Percentiles rank a stretch among this genome's conserved stretches.
Conservation (phyloP, 805 yeast genomes). For the Danielia reshetovae region DNA sequence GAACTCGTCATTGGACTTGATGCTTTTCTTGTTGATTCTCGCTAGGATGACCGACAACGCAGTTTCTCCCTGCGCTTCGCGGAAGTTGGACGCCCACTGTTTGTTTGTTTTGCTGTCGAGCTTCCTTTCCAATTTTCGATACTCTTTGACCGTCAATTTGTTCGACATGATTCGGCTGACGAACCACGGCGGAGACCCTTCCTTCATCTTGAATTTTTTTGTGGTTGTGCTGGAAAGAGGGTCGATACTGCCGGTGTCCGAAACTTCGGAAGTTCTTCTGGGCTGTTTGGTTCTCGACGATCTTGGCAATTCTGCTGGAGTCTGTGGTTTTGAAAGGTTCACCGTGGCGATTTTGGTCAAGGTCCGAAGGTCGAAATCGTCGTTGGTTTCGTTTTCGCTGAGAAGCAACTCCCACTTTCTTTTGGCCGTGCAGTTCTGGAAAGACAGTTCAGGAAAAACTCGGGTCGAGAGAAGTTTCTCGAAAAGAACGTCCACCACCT, state of each 20-base stretch:
- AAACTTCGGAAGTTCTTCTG: neutral
- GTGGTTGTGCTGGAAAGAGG: slow-evolving; percentile 7
- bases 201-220: slow-evolving; percentile 27
- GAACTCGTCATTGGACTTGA: slow-evolving; percentile 42
- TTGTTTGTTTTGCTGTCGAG: slow-evolving; percentile 21
- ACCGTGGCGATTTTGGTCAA: slow-evolving; percentile 9
- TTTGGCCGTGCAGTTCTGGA: slow-evolving; percentile 29
- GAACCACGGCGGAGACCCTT: slow-evolving; percentile 40
- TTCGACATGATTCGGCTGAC: slow-evolving; percentile 35
- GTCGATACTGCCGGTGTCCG: slow-evolving; percentile 9
- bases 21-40: slow-evolving; percentile 37
- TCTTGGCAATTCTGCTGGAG: neutral
- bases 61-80: slow-evolving; percentile 41
- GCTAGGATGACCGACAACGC: slow-evolving; percentile 38
- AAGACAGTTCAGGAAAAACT: slow-evolving; percentile 32
- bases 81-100: slow-evolving; percentile 30
- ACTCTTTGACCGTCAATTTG: slow-evolving; percentile 30
- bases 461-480: slow-evolving; percentile 35
- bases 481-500: slow-evolving; percentile 37
- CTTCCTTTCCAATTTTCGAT: slow-evolving; percentile 31
- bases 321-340: neutral
- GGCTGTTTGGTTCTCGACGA: slow-evolving; percentile 1
- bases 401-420: slow-evolving; percentile 43
- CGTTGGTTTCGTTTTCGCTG: slow-evolving; percentile 37
- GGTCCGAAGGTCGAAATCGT: slow-evolving; percentile 31